Conservation (phyloP, 1,284 basidiomycete genomes). For the Trametes hirsuta region DNA sequence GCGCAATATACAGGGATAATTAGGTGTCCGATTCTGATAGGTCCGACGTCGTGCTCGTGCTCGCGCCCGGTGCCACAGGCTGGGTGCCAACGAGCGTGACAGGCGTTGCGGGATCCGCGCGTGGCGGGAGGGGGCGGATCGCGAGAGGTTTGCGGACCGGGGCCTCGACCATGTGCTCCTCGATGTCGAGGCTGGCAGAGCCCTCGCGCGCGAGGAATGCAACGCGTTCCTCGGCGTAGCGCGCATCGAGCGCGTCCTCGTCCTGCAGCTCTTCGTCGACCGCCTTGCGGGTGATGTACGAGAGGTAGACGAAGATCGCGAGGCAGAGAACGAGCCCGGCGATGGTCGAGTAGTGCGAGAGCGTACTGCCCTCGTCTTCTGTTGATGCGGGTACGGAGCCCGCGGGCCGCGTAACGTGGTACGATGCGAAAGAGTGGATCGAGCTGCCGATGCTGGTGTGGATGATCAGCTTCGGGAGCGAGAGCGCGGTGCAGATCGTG, state of each 20-base stretch:
- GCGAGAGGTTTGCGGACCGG: constrained; percentile 26
- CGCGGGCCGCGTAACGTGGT: constrained; percentile 45
- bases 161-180: constrained; percentile 42
- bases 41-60: neutral
- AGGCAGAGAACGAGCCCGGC: constrained; percentile 75
- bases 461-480: constrained; percentile 84
- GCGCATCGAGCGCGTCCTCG: constrained; percentile 34
- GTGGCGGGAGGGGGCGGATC: constrained; percentile 16
- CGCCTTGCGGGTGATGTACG: constrained; percentile 77
- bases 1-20: constrained; percentile 6
- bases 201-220: constrained; percentile 42
- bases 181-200: constrained; percentile 39
- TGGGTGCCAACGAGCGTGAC: neutral
- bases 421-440: constrained; percentile 81
- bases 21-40: constrained; percentile 13
- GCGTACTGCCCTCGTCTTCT: constrained; percentile 48
- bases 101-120: constrained; percentile 11
- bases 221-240: constrained; percentile 42
- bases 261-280: constrained; percentile 79
- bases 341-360: constrained; percentile 69
- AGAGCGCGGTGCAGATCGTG: constrained; percentile 78
- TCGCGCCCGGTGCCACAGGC: constrained; percentile 2
- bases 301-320: constrained; percentile 78
- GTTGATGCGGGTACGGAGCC: constrained; percentile 33
- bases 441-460: constrained; percentile 83